These are phyloP conservation scores for Haplosporangium sp. DNA, from an alignment of 371 early-diverging fungal genomes.

Conservation along the genomic window DNA sequence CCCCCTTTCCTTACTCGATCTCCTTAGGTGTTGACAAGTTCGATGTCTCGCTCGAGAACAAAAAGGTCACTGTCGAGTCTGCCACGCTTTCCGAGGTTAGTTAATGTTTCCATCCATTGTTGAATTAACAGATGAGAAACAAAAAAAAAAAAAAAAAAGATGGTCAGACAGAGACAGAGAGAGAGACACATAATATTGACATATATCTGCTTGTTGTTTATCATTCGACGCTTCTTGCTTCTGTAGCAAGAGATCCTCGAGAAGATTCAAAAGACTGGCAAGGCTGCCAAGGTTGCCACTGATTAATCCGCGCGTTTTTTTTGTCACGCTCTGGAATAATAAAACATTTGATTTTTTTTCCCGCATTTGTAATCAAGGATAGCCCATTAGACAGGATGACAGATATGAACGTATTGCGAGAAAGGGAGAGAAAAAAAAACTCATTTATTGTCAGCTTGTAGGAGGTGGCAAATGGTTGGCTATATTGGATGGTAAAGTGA, in stretches of 20 bases:
- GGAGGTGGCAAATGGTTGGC: no score
- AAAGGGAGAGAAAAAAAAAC: not conserved
- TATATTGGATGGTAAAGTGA: constrained; percentile 8
- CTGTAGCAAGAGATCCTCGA: constrained; percentile 36
- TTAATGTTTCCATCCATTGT: not conserved
- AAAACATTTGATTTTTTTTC: constrained; percentile 1
- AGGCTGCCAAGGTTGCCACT: constrained; percentile 44
- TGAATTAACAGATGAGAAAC: no score
- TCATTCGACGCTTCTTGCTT: not conserved
- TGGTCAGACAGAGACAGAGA: no score
- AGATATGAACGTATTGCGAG: not conserved
- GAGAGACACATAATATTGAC: no score
- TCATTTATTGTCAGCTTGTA: not conserved
- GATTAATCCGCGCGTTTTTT: not conserved
- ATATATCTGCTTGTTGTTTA: not conserved
- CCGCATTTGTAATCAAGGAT: not conserved
- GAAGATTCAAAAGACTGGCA: constrained; percentile 51
- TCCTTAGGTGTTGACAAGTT: constrained; percentile 64
- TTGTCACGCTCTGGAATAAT: not conserved
- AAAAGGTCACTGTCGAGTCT: constrained; percentile 71
- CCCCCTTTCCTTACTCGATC: not conserved
- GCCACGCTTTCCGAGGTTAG: constrained; percentile 12
- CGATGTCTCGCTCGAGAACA: constrained; percentile 77
- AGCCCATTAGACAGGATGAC: not conserved
- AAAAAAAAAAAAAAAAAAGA: no score